These are phyloP conservation scores for Pseudohyphozyma bogoriensis DNA, from an alignment of 768 basidiomycete genomes.

Conservation along the genomic window DNA sequence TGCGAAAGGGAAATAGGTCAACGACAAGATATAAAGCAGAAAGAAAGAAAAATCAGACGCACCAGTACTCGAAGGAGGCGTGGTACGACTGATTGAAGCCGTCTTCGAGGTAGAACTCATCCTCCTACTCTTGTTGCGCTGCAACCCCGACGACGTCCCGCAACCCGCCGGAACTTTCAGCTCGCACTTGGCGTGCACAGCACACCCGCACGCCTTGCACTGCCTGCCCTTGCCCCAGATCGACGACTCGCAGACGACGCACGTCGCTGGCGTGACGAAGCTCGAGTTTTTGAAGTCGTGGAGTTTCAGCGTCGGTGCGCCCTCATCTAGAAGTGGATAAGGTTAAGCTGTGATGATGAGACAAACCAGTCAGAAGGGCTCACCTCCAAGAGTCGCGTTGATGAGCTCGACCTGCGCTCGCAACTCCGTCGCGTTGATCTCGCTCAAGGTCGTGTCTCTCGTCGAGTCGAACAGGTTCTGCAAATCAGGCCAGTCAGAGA, in stretches of 20 bases:
- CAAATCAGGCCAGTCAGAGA: neutral
- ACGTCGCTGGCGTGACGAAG: conserved; percentile 22
- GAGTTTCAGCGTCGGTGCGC: neutral
- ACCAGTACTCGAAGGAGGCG: neutral
- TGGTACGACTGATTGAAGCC: too few species aligned
- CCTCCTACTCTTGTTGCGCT: neutral
- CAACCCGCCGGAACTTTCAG: conserved; percentile 25
- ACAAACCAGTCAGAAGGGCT: neutral
- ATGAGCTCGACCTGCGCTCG: conserved; percentile 9
- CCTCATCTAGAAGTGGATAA: neutral
- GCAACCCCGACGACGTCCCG: conserved; percentile 4
- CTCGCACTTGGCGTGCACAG: conserved; percentile 20
- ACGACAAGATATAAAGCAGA: neutral
- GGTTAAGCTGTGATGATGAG: neutral
- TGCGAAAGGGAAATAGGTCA: too few species aligned
- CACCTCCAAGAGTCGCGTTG: conserved; percentile 13
- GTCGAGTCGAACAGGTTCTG: conserved; percentile 20
- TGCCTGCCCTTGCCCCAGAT: conserved; percentile 25
- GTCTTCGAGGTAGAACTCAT: neutral
- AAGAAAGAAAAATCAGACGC: neutral
- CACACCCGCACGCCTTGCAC: conserved; percentile 16
- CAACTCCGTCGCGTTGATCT: conserved; percentile 1
- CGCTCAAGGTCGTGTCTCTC: conserved; percentile 9
- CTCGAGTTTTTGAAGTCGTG: conserved; percentile 18
- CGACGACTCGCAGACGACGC: conserved; percentile 16